Evolutionary conservation across 2,329 filamentous ascomycete species (phyloP), one percentile per base, ranked within the genome.

Genomic region (Zalaria obscura): DNA sequence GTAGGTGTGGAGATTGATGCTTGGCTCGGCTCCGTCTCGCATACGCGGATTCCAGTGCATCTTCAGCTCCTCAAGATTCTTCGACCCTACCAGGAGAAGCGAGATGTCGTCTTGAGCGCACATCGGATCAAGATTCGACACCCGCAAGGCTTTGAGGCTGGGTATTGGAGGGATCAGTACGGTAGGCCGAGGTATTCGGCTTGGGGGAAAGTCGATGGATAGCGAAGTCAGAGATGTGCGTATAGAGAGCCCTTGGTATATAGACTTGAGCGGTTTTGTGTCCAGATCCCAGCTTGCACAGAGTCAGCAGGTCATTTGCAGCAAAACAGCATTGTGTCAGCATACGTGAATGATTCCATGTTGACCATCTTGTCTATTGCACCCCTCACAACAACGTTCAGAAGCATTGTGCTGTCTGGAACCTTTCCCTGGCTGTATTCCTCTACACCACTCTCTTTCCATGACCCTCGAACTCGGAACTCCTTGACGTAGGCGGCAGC

Each of bases 51-150:
- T 75, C 66, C 73, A 80, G 50, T 79, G 74, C 45, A 79, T 46
- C 41, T 63, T 70, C 5, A 80, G 55, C 28, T 72, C 69, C 34
- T 67, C 60, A 3, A 80, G 58, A 40, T 71, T 72, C 46, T 64
- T 68, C 4, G 71, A 70, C n/a, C 67, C 61, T 9, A 66, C 55
- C 5, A 79, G 56, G 9, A 79, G 56, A 25, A 70, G 60, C 9
- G 73, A 73, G 5, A 79, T 68, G 48, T 78, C 75, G 55, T 80
- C 76, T 0, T 73, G 73, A 49, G 77, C 76, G 57, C 75, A 79
- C 6, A 79, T 62, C 1, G 76, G 76, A 42, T 80, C 76, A 40
- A 78, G 75, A 47, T 78, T 67, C 45, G 70, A 70, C 27, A 75
- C 63, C 40, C 69, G 68, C 31, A 80, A 60, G 4, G 59, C 62